Base-by-base conservation (phyloP, 2,329 filamentous ascomycete genomes). In the Tolypocladium pustulatum region DNA sequence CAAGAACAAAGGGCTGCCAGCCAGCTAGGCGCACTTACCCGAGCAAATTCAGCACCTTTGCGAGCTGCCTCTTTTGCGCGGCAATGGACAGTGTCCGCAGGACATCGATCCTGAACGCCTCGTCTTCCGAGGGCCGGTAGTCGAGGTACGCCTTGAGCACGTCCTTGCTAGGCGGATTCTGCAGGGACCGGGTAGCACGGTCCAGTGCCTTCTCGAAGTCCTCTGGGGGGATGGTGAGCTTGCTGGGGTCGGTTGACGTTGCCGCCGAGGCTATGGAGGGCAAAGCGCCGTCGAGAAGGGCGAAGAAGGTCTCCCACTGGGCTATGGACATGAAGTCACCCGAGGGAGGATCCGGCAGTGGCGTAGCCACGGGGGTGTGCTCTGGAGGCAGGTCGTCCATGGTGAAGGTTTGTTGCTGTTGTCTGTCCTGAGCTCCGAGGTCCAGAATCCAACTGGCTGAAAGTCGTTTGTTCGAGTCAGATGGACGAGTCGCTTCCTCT, bases 271-370 rank as follows among this genome's bases (percentile, higher is more conserved):
- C 76, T 61, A 89, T 76, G 25, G 84, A 79, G 2, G 87, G 85
- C 37, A 90, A 71, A 22, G 83, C 70, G n/a, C 79, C 81, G 62
- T 86, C 82, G 46, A 85, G 69, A 8, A 86, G 70, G 2, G 82
- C 74, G 63, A 79, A 74, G 49, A 85, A 66, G 2, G 79, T 78
- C 43, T 74, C 68, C 83, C 83, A 86, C 71, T 84, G 79, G 22
- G 71, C 68, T 55, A 75, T 71, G 46, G 69, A 73, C 65, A 81
- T 77, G 65, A 76, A 78, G 61, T 70, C 65, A 49, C 58, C 51
- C 38, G 66, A 43, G 34, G 71, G 71, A 53, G 60, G 57, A 3
- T 64, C 60, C 10, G 71, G 71, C 53, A 72, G 59, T 1, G 60
- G 61, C 34, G 59, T 61, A 25, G 62, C 60, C 55, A 60, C 56